Percentiles rank a stretch among this genome's conserved stretches.
These are phyloP conservation scores for Rhizopogon sp. DNA, from an alignment of 768 basidiomycete species.

Conservation along the genomic window DNA sequence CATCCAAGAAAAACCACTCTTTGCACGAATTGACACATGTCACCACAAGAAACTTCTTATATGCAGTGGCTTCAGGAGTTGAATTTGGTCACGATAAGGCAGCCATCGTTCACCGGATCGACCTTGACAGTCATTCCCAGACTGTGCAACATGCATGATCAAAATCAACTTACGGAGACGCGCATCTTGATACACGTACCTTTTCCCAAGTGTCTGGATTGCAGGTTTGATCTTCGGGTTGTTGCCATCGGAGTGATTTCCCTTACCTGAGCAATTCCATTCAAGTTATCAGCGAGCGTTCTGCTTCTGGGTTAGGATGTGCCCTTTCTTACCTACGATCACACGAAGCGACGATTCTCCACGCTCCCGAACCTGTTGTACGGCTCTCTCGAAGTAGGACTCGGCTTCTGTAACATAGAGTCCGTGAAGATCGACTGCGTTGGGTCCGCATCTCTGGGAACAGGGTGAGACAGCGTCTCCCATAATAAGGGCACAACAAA, in stretches of 20 bases:
- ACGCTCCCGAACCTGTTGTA: conserved; percentile 51
- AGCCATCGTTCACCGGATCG: too few relatives aligned
- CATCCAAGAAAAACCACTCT: too few relatives aligned
- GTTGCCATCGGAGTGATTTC: conserved; percentile 71
- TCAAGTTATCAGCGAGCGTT: too few relatives aligned
- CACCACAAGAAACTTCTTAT: too few relatives aligned
- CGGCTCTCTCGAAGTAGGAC: conserved; percentile 55
- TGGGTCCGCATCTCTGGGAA: conserved; percentile 32
- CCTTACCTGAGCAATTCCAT: conserved; percentile 49
- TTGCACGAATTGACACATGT: too few relatives aligned
- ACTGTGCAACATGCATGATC: too few relatives aligned
- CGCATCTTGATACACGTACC: too few relatives aligned
- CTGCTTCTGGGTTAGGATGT: background rate
- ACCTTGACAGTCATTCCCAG: too few relatives aligned
- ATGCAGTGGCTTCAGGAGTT: too few relatives aligned
- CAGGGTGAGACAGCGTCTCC: background rate
- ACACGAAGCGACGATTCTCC: conserved; percentile 54
- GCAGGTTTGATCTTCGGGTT: conserved; percentile 78
- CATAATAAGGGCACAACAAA: background rate
- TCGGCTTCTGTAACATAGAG: conserved; percentile 87
- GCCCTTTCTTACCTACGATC: conserved; percentile 64
- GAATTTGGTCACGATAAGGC: too few relatives aligned
- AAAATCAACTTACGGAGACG: too few relatives aligned
- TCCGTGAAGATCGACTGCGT: conserved; percentile 80
- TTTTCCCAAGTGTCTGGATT: too few relatives aligned